Conservation (phyloP, 331 rosid genomes). For the Pyrus hybrid region DNA sequence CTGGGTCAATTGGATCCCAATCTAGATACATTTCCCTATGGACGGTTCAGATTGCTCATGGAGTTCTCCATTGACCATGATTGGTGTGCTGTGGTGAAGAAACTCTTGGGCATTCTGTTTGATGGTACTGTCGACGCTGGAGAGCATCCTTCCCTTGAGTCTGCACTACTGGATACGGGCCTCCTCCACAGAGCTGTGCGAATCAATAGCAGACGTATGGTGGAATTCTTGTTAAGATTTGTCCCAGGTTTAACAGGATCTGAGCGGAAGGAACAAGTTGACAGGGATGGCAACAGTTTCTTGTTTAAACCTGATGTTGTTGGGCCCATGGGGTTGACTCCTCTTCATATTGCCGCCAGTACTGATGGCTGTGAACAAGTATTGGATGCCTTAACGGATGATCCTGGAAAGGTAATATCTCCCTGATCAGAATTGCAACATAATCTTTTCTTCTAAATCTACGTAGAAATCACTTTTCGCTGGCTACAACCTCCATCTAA, state of each 20-base stretch:
- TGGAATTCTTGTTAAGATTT: constrained; percentile 59
- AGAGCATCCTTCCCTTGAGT: constrained; percentile 41
- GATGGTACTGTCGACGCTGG: constrained; percentile 59
- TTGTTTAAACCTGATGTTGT: constrained; percentile 60
- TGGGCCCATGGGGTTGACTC: constrained; percentile 85
- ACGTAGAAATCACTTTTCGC: background rate
- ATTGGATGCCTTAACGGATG: constrained; percentile 72
- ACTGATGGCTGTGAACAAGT: constrained; percentile 53
- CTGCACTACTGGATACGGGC: constrained; percentile 57
- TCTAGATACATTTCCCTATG: constrained; percentile 44
- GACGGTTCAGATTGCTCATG: constrained; percentile 68
- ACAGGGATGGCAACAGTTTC: constrained; percentile 24
- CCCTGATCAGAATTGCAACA: background rate
- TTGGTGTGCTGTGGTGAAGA: constrained; percentile 82
- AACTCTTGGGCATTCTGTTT: constrained; percentile 53
- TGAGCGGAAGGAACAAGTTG: constrained; percentile 25
- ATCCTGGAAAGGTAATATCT: constrained; percentile 68
- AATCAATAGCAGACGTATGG: constrained; percentile 61
- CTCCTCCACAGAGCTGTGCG: constrained; percentile 83
- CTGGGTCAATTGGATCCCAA: constrained; percentile 55
- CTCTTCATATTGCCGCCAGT: constrained; percentile 88
- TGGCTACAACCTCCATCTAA: background rate
- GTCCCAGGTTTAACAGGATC: constrained; percentile 31
- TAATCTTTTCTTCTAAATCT: background rate
- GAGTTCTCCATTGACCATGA: constrained; percentile 83